Conservation (phyloP, 805 yeast species). For the Suhomyces sp. region DNA sequence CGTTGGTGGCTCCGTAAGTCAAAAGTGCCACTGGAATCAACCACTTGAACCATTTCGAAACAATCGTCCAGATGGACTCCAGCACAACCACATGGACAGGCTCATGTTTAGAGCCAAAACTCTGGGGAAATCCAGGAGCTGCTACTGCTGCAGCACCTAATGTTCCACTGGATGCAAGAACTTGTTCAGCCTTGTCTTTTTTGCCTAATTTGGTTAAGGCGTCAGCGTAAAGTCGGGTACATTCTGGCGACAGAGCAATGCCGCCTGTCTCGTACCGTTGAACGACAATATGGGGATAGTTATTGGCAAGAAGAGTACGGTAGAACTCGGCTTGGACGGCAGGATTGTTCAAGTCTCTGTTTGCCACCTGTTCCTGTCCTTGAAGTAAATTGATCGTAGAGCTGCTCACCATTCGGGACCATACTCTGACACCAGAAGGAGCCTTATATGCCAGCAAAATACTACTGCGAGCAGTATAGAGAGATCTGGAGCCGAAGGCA, state of each 20-base stretch:
- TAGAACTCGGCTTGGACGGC: slow-evolving; percentile 81
- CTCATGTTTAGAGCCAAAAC: slow-evolving; percentile 64
- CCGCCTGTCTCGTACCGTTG: slow-evolving; percentile 92
- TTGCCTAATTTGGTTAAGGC: slow-evolving; percentile 81
- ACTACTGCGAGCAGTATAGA: neutral
- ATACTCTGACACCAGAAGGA: neutral
- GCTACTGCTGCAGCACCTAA: neutral
- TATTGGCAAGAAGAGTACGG: slow-evolving; percentile 64
- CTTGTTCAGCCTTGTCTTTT: slow-evolving; percentile 70
- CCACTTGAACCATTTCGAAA: slow-evolving; percentile 89
- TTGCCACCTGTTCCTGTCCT: slow-evolving; percentile 79
- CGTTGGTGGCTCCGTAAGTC: slow-evolving; percentile 77
- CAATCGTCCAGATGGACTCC: slow-evolving; percentile 73
- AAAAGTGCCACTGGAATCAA: slow-evolving; percentile 74
- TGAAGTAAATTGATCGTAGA: slow-evolving; percentile 31
- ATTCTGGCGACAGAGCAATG: slow-evolving; percentile 77
- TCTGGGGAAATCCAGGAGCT: slow-evolving; percentile 20
- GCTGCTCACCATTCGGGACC: slow-evolving; percentile 19
- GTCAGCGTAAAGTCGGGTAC: slow-evolving; percentile 73
- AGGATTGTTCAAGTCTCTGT: slow-evolving; percentile 66
- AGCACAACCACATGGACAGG: slow-evolving; percentile 94
- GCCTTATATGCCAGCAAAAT: neutral
- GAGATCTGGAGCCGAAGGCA: neutral
- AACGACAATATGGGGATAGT: slow-evolving; percentile 95
- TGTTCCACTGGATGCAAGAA: slow-evolving; percentile 23